phyloP scores from a whole-genome alignment of 2,329 filamentous ascomycete species.

The Acrocalymma vagum region DNA sequence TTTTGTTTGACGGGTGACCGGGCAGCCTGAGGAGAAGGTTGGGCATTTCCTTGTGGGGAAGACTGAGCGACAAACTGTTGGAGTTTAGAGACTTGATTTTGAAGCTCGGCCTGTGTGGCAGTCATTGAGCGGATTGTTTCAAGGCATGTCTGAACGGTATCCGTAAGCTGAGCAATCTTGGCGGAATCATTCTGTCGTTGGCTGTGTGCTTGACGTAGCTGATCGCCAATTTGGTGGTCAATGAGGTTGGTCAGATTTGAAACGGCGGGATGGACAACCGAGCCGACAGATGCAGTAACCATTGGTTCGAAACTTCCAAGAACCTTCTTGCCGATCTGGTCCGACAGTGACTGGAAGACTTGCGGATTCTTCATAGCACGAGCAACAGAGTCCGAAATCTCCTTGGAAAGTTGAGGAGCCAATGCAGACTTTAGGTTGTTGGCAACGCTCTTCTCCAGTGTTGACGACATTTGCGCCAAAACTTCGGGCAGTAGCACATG shows the following conservation, averaged over 20 bases:
- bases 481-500: slow-evolving; percentile 79
- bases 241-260: slow-evolving; percentile 74
- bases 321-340: slow-evolving; percentile 74
- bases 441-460: slow-evolving; percentile 76
- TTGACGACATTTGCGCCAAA: slow-evolving; percentile 70
- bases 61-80: slow-evolving; percentile 50
- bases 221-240: slow-evolving; percentile 65
- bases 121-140: slow-evolving; percentile 77
- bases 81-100: slow-evolving; percentile 60
- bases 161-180: slow-evolving; percentile 78
- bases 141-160: slow-evolving; percentile 71
- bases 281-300: slow-evolving; percentile 60
- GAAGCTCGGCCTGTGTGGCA: slow-evolving; percentile 72
- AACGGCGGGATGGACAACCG: slow-evolving; percentile 69
- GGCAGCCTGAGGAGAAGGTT: slow-evolving; percentile 35
- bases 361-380: slow-evolving; percentile 78
- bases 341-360: slow-evolving; percentile 75
- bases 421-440: slow-evolving; percentile 73
- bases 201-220: slow-evolving; percentile 60
- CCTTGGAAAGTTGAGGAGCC: slow-evolving; percentile 72
- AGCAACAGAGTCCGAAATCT: slow-evolving; percentile 74
- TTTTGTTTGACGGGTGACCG: slow-evolving; percentile 53
- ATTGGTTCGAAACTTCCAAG: slow-evolving; percentile 74
- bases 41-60: slow-evolving; percentile 14
- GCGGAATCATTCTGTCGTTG: slow-evolving; percentile 63